Percentiles rank a stretch among this genome's conserved stretches.
Conservation (phyloP, 2,329 filamentous ascomycete genomes). For the Trichoderma asperellum region DNA sequence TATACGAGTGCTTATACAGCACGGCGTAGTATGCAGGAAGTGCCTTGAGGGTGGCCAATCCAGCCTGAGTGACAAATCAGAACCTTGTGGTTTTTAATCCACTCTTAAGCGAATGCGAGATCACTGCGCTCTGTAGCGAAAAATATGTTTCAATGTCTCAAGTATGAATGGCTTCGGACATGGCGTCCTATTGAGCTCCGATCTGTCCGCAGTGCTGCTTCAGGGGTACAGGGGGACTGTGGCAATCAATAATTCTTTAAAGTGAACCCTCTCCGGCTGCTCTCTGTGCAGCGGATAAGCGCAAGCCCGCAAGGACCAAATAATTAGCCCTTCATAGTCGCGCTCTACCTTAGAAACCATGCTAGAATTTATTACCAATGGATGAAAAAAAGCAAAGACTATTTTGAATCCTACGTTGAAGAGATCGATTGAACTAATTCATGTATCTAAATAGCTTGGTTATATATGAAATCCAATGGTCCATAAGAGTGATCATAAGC, state of each 20-base stretch:
- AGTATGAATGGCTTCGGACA: background rate
- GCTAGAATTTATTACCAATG: background rate
- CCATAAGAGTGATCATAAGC: too few relatives aligned
- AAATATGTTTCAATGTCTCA: background rate
- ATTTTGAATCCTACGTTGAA: too few relatives aligned
- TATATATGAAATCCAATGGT: too few relatives aligned
- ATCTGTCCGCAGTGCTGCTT: background rate
- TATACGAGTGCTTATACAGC: background rate
- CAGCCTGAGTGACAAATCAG: background rate
- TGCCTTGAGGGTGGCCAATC: background rate
- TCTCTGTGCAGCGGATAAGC: background rate
- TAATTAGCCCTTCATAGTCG: background rate
- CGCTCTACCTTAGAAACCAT: background rate
- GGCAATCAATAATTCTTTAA: background rate
- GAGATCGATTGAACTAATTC: too few relatives aligned
- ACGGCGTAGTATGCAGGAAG: background rate
- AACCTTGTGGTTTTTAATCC: background rate
- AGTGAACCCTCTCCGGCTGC: background rate
- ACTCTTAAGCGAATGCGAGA: background rate
- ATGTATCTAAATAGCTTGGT: too few relatives aligned
- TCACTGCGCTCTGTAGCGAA: background rate
- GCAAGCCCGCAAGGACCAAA: background rate
- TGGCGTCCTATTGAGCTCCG: background rate
- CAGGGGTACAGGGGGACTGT: background rate
- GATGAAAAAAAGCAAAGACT: too few relatives aligned